These are phyloP conservation scores for Iberis pinnata DNA, from an alignment of 345 rosid species.

Conservation along the genomic window DNA sequence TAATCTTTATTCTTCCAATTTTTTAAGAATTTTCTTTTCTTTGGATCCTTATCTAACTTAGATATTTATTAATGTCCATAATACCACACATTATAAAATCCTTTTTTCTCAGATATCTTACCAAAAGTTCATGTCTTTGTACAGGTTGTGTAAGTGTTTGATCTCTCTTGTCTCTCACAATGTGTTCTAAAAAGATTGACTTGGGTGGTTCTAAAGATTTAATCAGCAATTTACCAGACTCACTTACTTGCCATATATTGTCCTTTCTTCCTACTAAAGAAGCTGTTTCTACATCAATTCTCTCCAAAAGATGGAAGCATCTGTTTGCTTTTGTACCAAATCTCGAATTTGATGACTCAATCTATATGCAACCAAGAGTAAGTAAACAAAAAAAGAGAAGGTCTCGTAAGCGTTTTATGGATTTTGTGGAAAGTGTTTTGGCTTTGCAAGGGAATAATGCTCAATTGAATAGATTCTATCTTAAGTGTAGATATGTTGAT, in stretches of 20 bases:
- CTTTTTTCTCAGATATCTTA: too few species aligned
- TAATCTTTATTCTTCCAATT: too few species aligned
- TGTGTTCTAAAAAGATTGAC: not conserved
- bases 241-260: not conserved
- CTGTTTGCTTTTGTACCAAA: not conserved
- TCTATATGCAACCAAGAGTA: not conserved
- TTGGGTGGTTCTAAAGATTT: not conserved
- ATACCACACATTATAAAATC: too few species aligned
- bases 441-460: not conserved
- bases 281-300: not conserved
- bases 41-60: too few species aligned
- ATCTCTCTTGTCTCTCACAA: not conserved
- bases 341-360: not conserved
- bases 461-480: not conserved
- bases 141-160: not conserved
- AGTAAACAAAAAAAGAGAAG: not conserved
- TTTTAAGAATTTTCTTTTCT: too few species aligned
- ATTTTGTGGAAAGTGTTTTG: not conserved
- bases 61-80: too few species aligned
- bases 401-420: not conserved
- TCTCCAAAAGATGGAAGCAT: not conserved
- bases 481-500: conserved; percentile 2
- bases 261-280: not conserved
- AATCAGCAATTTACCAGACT: not conserved
- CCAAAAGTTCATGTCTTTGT: not conserved